A percentile compares a stretch with the other conserved stretches of the same genome.
phyloP scores from a whole-genome alignment of 148 eudicot species.

The Chenopodium formosanum region DNA sequence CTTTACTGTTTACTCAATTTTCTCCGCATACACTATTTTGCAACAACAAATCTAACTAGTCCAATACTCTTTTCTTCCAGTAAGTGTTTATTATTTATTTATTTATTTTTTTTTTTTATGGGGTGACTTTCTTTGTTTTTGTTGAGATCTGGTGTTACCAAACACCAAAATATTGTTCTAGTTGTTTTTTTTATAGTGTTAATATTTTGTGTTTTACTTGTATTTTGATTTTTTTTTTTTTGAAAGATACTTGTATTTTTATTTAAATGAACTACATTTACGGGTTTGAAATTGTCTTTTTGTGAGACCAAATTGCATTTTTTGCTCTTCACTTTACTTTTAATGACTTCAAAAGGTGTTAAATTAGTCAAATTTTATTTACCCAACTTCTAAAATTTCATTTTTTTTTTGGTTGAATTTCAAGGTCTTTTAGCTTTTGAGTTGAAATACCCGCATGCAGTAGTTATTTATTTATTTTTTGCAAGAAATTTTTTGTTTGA shows the following conservation, averaged over 20 bases:
- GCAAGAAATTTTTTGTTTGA: not conserved
- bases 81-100: not conserved
- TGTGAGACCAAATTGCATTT: not conserved
- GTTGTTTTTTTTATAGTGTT: not conserved
- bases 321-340: not conserved
- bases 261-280: not conserved
- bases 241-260: not conserved
- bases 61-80: not conserved
- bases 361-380: not conserved
- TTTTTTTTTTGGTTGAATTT: not conserved
- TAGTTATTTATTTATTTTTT: not conserved
- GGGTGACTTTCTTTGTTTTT: not conserved
- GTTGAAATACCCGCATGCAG: not conserved
- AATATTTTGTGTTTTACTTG: not conserved
- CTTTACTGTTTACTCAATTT: not conserved
- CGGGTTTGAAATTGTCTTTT: not conserved
- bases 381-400: not conserved
- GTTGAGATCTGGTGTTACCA: conserved; percentile 17
- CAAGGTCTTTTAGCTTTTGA: not conserved
- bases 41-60: not conserved
- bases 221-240: not conserved
- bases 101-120: not conserved
- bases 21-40: too few relatives aligned
- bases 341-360: not conserved
- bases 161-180: too few relatives aligned